Conservation (phyloP, 108 stramenopile species). For the Cyclostephanos tholiformis region DNA sequence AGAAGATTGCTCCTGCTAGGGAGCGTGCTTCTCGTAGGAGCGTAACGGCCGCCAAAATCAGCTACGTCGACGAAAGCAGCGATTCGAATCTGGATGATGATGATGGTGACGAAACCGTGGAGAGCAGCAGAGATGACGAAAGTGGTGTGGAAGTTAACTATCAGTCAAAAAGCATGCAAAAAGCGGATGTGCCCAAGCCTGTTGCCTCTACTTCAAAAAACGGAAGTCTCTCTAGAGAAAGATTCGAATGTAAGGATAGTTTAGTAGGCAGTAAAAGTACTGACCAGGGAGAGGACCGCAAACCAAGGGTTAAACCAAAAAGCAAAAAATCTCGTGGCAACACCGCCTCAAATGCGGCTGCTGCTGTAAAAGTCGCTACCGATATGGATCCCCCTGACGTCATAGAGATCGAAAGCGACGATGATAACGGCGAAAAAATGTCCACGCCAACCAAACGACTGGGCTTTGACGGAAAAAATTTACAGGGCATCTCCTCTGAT, state of each 20-base stretch:
- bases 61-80: constrained; percentile 45
- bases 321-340: constrained; percentile 1
- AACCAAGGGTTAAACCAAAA: background rate
- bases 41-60: constrained; percentile 32
- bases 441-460: constrained; percentile 1
- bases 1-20: constrained; percentile 11
- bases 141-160: constrained; percentile 15
- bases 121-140: constrained; percentile 5
- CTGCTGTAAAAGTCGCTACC: background rate
- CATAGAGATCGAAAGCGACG: constrained; percentile 27
- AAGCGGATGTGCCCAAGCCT: background rate
- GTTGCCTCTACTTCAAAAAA: constrained; percentile 6
- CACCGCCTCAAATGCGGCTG: background rate
- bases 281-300: constrained; percentile 14
- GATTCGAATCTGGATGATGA: constrained; percentile 27
- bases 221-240: constrained; percentile 2
- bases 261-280: constrained; percentile 14
- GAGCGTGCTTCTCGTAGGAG: constrained; percentile 44
- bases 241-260: background rate
- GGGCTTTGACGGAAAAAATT: background rate
- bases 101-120: constrained; percentile 19
- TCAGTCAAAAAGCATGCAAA: constrained; percentile 18
- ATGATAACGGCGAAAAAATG: background rate
- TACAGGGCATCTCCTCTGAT: constrained; percentile 3
- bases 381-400: constrained; percentile 5